Percentiles rank a stretch among this genome's conserved stretches.
These are phyloP conservation scores for Aspergillus ochraceoroseus DNA, from an alignment of 2,329 filamentous ascomycete genomes.

Conservation along the genomic window DNA sequence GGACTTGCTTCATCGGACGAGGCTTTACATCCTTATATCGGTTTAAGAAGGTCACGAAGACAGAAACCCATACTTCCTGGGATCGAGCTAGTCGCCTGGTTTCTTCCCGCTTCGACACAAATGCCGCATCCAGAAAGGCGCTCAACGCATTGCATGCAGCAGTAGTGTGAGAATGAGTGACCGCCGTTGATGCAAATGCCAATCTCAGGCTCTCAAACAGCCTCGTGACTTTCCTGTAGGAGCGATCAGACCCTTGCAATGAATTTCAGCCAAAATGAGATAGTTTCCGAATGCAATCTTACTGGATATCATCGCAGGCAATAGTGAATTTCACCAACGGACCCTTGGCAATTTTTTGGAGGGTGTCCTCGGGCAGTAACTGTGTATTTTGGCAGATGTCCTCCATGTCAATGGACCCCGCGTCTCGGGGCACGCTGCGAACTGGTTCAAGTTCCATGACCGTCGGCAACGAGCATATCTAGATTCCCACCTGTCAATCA, in stretches of 20 bases:
- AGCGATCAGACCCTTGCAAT: conserved; percentile 1
- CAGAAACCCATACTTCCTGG: conserved; percentile 36
- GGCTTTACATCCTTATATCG: conserved; percentile 43
- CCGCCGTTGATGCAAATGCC: conserved; percentile 39
- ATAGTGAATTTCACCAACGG: conserved; percentile 33
- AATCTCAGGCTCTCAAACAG: conserved; percentile 41
- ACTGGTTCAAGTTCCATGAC: conserved; percentile 24
- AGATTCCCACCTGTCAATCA: conserved; percentile 7
- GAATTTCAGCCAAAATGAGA: background rate
- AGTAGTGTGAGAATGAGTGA: conserved; percentile 40
- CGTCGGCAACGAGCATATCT: conserved; percentile 17
- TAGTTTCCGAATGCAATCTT: conserved; percentile 21
- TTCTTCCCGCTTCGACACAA: conserved; percentile 28
- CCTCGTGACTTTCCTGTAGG: conserved; percentile 29
- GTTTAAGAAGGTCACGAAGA: conserved; percentile 40
- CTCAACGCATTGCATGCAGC: conserved; percentile 45
- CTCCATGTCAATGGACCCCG: conserved; percentile 26
- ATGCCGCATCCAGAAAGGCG: conserved; percentile 41
- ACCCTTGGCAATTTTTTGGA: conserved; percentile 35
- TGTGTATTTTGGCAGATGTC: conserved; percentile 34
- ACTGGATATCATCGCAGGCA: conserved; percentile 33
- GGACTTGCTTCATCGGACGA: conserved; percentile 45
- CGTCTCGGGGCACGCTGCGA: conserved; percentile 14
- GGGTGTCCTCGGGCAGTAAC: conserved; percentile 32
- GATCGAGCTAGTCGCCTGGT: conserved; percentile 35